Percentiles rank a stretch among this genome's conserved stretches.
Conservation (phyloP, 1,139 yeast species). For the Blastobotrys proliferans region DNA sequence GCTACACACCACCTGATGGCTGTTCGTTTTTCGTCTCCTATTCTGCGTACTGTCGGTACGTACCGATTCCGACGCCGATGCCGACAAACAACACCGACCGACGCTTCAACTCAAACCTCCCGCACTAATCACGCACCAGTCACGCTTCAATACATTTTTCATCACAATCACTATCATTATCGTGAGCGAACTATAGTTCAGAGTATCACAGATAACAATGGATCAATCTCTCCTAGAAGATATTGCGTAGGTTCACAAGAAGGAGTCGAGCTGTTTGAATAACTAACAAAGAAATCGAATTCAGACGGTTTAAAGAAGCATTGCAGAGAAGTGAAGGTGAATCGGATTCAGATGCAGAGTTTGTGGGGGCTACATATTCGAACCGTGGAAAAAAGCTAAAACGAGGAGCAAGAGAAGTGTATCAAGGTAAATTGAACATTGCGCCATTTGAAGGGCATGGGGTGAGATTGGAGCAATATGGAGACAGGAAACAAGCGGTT, state of each 20-base stretch:
- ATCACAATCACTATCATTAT: not conserved
- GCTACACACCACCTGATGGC: too few relatives aligned
- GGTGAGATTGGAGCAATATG: slow-evolving; percentile 34
- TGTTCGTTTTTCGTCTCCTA: too few relatives aligned
- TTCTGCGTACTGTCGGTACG: too few relatives aligned
- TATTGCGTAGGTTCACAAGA: slow-evolving; percentile 2
- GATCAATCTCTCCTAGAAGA: too few relatives aligned
- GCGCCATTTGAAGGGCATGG: slow-evolving; percentile 33
- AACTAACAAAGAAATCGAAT: not conserved
- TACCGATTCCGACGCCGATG: too few relatives aligned
- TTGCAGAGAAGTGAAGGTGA: slow-evolving; percentile 12
- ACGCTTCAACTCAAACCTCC: too few relatives aligned
- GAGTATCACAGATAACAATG: too few relatives aligned
- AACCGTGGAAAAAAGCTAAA: slow-evolving; percentile 62
- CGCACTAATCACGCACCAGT: too few relatives aligned
- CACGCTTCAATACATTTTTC: not conserved
- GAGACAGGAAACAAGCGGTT: slow-evolving; percentile 34
- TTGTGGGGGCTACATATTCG: slow-evolving; percentile 29
- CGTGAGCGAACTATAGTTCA: too few relatives aligned
- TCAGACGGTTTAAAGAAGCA: slow-evolving; percentile 15
- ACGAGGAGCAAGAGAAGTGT: slow-evolving; percentile 41
- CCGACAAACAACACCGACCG: too few relatives aligned
- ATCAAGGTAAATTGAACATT: slow-evolving; percentile 38
- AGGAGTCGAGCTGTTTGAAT: not conserved
- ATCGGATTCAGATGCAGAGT: slow-evolving; percentile 22